phyloP scores from a whole-genome alignment of 202 grass and related monocot species.

The Brachypodium distachyon region DNA sequence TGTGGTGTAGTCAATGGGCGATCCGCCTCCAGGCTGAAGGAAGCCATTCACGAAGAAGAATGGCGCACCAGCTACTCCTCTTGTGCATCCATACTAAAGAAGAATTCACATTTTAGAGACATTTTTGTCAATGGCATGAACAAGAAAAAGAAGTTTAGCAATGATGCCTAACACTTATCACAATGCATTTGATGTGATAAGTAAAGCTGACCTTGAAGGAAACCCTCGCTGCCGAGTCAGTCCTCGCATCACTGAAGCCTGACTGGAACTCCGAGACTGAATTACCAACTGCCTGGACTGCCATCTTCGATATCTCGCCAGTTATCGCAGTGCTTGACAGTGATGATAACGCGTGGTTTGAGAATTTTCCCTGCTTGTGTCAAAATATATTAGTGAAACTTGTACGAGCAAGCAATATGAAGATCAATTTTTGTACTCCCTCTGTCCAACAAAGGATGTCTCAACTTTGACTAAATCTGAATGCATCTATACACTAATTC shows the following conservation, averaged over 20 bases:
- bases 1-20: constrained; percentile 49
- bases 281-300: constrained; percentile 30
- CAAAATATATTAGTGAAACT: neutral
- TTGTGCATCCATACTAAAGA: constrained; percentile 73
- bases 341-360: constrained; percentile 46
- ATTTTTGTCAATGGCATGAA: neutral
- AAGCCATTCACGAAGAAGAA: constrained; percentile 99
- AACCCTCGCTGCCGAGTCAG: constrained; percentile 62
- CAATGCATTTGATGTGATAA: neutral
- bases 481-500: no score
- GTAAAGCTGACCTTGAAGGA: constrained; percentile 58
- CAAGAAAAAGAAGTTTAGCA: neutral
- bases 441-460: no score
- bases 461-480: no score
- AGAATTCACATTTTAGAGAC: neutral
- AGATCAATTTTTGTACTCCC: no score
- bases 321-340: constrained; percentile 34
- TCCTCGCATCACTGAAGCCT: constrained; percentile 53
- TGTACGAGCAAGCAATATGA: neutral
- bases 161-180: neutral
- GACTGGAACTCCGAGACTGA: constrained; percentile 57
- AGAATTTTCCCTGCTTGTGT: constrained; percentile 60
- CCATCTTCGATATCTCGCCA: constrained; percentile 55
- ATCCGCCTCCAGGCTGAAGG: constrained; percentile 59
- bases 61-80: constrained; percentile 62